These are phyloP conservation scores for Aureobasidium musti DNA, from an alignment of 2,329 filamentous ascomycete species.

Conservation along the genomic window DNA sequence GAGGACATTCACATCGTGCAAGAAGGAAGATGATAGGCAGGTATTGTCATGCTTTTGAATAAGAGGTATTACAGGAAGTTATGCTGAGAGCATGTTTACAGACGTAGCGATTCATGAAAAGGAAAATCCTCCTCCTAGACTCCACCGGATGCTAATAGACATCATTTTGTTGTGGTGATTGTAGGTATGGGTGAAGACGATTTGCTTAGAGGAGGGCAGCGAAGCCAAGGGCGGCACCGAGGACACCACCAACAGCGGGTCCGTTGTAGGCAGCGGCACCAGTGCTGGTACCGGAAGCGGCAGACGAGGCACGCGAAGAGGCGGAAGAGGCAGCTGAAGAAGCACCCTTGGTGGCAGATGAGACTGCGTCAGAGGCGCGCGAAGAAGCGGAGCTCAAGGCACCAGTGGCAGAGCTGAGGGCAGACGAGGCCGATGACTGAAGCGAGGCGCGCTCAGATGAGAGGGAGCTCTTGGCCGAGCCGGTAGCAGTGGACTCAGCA, in stretches of 20 bases:
- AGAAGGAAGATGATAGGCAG: neutral
- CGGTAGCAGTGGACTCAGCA: conserved; percentile 20
- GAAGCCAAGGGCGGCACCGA: conserved; percentile 29
- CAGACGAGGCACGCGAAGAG: neutral
- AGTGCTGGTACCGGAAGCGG: conserved; percentile 11
- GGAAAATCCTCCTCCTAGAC: conserved; percentile 2
- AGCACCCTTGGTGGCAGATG: neutral
- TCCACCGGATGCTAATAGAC: neutral
- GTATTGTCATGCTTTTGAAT: neutral
- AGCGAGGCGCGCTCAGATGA: conserved; percentile 24
- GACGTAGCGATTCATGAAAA: conserved; percentile 21
- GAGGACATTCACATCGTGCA: neutral
- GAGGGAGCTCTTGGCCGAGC: conserved; percentile 27
- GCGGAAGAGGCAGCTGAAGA: conserved; percentile 1
- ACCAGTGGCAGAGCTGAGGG: conserved; percentile 7
- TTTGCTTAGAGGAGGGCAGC: conserved; percentile 29
- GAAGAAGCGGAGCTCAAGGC: conserved; percentile 14
- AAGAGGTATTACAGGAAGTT: conserved; percentile 12
- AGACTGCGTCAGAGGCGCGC: conserved; percentile 10
- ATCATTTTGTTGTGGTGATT: neutral
- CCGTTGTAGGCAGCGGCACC: conserved; percentile 23
- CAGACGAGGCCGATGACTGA: conserved; percentile 13
- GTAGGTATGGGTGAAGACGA: neutral
- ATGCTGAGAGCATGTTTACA: conserved; percentile 18
- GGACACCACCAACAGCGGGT: conserved; percentile 26